Conservation (phyloP, 306 rosid genomes). For the Vigna mungo region DNA sequence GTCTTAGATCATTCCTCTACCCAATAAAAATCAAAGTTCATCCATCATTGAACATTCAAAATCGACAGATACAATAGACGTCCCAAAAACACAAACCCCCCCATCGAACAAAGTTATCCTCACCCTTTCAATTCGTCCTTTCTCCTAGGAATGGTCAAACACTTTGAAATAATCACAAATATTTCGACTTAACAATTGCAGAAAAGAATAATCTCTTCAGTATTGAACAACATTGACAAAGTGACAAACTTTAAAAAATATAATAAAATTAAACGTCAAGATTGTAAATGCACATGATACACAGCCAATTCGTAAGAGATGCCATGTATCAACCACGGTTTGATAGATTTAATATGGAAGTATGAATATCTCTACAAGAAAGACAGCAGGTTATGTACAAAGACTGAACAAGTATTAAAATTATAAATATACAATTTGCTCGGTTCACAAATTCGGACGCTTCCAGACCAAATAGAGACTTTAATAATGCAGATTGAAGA, state of each 20-base stretch:
- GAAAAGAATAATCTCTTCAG: conserved; percentile 10
- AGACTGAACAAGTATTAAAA: neutral
- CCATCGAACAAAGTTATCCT: conserved; percentile 1
- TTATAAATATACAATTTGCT: neutral
- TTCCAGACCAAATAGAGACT: neutral
- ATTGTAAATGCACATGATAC: neutral
- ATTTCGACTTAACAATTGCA: neutral
- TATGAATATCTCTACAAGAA: neutral
- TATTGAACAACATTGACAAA: conserved; percentile 3
- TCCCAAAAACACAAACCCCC: conserved; percentile 18
- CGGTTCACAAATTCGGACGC: neutral
- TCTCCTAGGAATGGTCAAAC: conserved; percentile 8
- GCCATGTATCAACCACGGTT: no score
- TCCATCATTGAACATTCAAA: neutral
- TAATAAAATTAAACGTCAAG: neutral
- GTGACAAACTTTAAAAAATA: neutral
- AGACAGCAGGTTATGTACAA: neutral
- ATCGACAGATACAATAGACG: conserved; percentile 3
- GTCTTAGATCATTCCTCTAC: conserved; percentile 40
- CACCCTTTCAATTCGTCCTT: neutral
- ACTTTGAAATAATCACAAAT: conserved; percentile 19
- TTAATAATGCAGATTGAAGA: neutral
- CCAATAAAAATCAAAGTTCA: conserved; percentile 34
- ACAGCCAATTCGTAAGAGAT: neutral
- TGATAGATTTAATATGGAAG: neutral